phyloP scores from a whole-genome alignment of 2,329 filamentous ascomycete species.

The Metarhizium anisopliae region DNA sequence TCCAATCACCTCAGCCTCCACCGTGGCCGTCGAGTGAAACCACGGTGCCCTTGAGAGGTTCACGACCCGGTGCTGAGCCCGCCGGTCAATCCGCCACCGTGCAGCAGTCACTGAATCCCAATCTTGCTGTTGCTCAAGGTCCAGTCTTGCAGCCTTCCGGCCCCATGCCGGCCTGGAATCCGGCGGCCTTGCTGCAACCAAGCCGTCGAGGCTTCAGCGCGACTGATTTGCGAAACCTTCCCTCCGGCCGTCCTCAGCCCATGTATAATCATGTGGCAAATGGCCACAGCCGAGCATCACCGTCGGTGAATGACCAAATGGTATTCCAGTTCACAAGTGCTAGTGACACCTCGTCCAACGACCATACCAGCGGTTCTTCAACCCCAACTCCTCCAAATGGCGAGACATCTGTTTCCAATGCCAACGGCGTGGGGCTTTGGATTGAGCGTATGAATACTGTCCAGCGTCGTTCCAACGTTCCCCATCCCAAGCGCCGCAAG shows the following conservation, averaged over 20 bases:
- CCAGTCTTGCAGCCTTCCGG: constrained; percentile 18
- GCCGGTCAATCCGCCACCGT: not conserved
- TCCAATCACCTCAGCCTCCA: constrained; percentile 1
- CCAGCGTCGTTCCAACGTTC: constrained; percentile 49
- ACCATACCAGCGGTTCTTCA: constrained; percentile 22
- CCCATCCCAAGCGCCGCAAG: constrained; percentile 59
- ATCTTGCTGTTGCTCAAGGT: constrained; percentile 13
- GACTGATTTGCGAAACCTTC: constrained; percentile 16
- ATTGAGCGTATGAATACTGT: constrained; percentile 72
- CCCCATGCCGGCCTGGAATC: constrained; percentile 29
- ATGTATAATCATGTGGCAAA: not conserved
- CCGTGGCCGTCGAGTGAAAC: constrained; percentile 8
- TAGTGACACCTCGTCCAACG: constrained; percentile 23
- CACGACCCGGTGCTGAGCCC: constrained; percentile 1
- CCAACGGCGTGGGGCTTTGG: constrained; percentile 45
- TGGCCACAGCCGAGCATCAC: constrained; percentile 11
- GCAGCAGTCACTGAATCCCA: constrained; percentile 1
- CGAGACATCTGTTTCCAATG: constrained; percentile 10
- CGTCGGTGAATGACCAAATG: constrained; percentile 17
- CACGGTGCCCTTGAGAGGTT: constrained; percentile 4
- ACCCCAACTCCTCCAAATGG: constrained; percentile 22
- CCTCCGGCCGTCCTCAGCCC: constrained; percentile 13
- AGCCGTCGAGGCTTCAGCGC: constrained; percentile 20
- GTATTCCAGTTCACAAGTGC: constrained; percentile 35
- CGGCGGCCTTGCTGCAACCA: constrained; percentile 31